Evolutionary conservation across 129 eudicot species (phyloP).

Genomic region (Tagetes patula): DNA sequence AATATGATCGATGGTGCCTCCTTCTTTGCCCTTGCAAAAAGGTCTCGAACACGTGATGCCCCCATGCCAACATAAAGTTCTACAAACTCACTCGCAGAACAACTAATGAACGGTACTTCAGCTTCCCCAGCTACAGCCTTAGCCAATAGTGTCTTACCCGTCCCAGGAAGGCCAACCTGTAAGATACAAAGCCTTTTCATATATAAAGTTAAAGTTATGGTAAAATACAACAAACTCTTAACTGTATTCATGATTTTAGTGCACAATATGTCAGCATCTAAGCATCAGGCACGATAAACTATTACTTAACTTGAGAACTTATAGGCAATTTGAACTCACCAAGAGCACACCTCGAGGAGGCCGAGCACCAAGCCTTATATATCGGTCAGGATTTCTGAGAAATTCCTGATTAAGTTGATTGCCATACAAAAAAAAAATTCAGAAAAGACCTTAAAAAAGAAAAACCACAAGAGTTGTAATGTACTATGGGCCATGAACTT

Average conservation of each 20-base stretch:
- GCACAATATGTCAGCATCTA: neutral
- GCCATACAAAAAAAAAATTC: conserved; percentile 7
- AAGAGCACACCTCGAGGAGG: conserved; percentile 98
- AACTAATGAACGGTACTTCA: conserved; percentile 97
- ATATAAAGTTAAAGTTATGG: conserved; percentile 7
- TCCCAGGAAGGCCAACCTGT: conserved; percentile 99
- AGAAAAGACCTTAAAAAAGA: conserved; percentile 6
- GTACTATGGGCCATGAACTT: conserved; percentile 30
- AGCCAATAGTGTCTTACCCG: conserved; percentile 97
- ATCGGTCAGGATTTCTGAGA: conserved; percentile 90
- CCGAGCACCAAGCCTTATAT: conserved; percentile 90
- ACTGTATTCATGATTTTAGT: conserved; percentile 1
- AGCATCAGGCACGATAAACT: neutral
- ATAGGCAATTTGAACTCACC: conserved; percentile 52
- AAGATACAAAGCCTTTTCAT: conserved; percentile 37
- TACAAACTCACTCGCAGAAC: conserved; percentile 99
- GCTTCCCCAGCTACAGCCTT: conserved; percentile 99
- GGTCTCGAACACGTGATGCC: conserved; percentile 98
- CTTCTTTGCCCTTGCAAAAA: conserved; percentile 96
- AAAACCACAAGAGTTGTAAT: conserved; percentile 3
- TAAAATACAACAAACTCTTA: neutral
- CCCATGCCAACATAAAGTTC: conserved; percentile 99
- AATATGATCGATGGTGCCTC: conserved; percentile 98
- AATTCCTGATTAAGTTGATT: conserved; percentile 61
- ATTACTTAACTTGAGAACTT: neutral